Evolutionary conservation across 352 stramenopile genomes (phyloP).

Genomic region (Globisporangium echinulatum): DNA sequence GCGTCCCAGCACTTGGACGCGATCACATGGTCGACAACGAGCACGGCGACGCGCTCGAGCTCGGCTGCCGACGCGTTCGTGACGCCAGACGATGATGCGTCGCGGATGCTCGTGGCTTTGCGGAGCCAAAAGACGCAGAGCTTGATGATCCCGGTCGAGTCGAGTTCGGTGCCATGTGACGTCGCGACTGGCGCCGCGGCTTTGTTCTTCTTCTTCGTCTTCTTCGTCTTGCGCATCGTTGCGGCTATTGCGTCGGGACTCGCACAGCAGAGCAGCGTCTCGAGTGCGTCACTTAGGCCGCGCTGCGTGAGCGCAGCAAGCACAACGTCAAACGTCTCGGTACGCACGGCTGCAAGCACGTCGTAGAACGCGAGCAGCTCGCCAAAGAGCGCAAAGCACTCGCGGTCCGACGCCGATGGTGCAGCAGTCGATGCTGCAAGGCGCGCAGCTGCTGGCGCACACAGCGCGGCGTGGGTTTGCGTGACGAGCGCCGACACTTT

Average conservation of each 20-base stretch:
- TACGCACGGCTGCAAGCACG: slow-evolving; percentile 27
- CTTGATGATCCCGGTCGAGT: slow-evolving; percentile 63
- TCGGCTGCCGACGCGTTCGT: slow-evolving; percentile 10
- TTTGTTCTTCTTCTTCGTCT: background rate
- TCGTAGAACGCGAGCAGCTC: slow-evolving; percentile 72
- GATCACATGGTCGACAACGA: slow-evolving; percentile 58
- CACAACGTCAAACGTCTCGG: slow-evolving; percentile 41
- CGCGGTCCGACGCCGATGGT: slow-evolving; percentile 41
- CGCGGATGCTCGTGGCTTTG: slow-evolving; percentile 14
- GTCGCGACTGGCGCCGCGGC: background rate
- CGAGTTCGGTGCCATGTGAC: slow-evolving; percentile 11
- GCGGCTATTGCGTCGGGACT: slow-evolving; percentile 2
- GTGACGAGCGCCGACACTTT: slow-evolving; percentile 48
- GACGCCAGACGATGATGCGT: slow-evolving; percentile 8
- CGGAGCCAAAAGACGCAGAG: slow-evolving; percentile 66
- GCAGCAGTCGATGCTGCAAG: slow-evolving; percentile 8
- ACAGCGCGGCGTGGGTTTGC: slow-evolving; percentile 46
- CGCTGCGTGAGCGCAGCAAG: slow-evolving; percentile 33
- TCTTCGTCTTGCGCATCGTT: slow-evolving; percentile 6
- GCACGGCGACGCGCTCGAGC: slow-evolving; percentile 21
- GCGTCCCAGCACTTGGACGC: slow-evolving; percentile 62
- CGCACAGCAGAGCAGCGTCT: slow-evolving; percentile 22
- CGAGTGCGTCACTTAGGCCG: slow-evolving; percentile 27
- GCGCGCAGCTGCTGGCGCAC: slow-evolving; percentile 24
- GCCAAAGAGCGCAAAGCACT: slow-evolving; percentile 70